Conservation (phyloP, 148 eudicot species). For the Camellia sinensis region DNA sequence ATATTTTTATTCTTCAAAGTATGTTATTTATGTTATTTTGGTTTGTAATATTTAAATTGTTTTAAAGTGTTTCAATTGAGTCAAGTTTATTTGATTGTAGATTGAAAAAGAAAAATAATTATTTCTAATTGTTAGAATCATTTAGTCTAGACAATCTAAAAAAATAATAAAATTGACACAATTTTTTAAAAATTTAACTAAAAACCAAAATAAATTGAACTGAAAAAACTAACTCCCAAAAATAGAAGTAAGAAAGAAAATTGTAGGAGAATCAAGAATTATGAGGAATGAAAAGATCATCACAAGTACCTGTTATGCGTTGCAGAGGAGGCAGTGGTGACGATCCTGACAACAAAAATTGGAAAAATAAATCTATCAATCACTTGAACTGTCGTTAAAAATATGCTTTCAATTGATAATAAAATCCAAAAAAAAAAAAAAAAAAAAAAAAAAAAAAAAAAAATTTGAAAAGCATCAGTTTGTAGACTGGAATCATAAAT, state of each 20-base stretch:
- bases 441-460: neutral
- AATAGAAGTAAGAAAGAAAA: neutral
- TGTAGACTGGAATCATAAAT: neutral
- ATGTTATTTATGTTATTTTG: too few relatives aligned
- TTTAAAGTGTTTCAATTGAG: too few relatives aligned
- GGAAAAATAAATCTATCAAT: neutral
- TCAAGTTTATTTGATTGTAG: too few relatives aligned
- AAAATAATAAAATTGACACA: too few relatives aligned
- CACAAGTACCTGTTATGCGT: conserved; percentile 23
- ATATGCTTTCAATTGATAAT: neutral
- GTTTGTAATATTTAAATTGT: too few relatives aligned
- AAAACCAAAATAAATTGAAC: too few relatives aligned
- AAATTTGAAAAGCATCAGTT: neutral
- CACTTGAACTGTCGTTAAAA: neutral
- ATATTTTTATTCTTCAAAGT: too few relatives aligned
- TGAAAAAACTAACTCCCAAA: neutral
- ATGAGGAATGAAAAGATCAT: neutral
- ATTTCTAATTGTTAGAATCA: too few relatives aligned
- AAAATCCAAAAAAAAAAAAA: neutral
- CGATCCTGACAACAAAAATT: conserved; percentile 18
- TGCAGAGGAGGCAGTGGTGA: conserved; percentile 30
- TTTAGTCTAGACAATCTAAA: too few relatives aligned
- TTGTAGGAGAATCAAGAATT: neutral
- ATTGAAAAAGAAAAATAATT: too few relatives aligned
- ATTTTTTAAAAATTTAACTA: too few relatives aligned